Conservation (phyloP, 257 asterid species). For the Solanum chmielewskii region DNA sequence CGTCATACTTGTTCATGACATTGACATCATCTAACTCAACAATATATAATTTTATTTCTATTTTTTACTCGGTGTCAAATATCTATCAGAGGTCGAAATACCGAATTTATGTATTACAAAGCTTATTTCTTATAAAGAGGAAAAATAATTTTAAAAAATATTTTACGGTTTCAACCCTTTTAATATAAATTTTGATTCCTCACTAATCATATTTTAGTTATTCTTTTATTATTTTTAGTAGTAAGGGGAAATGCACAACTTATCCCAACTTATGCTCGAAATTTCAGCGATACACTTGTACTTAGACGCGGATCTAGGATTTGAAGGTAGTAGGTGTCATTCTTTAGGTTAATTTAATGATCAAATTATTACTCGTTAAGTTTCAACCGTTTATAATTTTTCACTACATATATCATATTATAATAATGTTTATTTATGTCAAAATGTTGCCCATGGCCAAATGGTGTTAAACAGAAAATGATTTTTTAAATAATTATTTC, state of each 20-base stretch:
- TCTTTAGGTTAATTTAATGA: no score
- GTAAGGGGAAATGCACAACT: no score
- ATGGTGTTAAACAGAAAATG: no score
- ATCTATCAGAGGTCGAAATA: neutral
- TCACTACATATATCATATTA: no score
- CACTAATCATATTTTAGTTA: neutral
- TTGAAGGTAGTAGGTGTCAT: no score
- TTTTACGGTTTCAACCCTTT: neutral
- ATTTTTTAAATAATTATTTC: no score
- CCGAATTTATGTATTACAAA: neutral
- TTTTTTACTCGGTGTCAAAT: neutral
- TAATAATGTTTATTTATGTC: no score
- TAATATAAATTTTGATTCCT: neutral
- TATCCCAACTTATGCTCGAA: rapidly evolving
- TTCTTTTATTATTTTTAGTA: neutral
- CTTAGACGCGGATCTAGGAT: no score
- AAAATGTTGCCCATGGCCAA: no score
- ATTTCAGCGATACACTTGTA: no score
- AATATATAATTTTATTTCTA: neutral
- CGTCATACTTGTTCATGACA: neutral
- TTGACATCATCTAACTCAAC: neutral
- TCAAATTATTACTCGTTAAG: no score
- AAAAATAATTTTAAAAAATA: neutral
- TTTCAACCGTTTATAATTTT: no score
- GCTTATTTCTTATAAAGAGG: neutral